Evolutionary conservation across 78 protist genomes (phyloP), one percentile per base, ranked within the genome.

Genomic region (Dictyostelium brefeldianum): DNA sequence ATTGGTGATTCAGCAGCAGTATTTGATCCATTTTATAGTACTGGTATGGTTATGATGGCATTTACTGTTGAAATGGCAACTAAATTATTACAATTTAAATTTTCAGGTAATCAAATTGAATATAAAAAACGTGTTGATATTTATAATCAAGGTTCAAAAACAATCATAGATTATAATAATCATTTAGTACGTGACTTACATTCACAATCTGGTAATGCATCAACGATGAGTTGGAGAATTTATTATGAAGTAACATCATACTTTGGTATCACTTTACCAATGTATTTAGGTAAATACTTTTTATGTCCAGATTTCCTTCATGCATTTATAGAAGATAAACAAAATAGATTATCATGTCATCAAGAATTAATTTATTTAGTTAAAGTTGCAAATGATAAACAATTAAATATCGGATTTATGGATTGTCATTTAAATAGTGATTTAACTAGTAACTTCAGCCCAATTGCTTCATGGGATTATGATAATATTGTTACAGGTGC

Each of bases 41-140:
- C 92, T 47, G 92, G 92, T 48, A 74, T 85, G 83, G 64, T 75
- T 7, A 85, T 85, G 92, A 85, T 85, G 59, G 92, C 92, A 0
- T 6, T 59, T 22, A 83, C 74, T 22, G n/a, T 71, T 20, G 93
- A 87, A 15, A 77, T 83, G 77, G 11, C 47, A 0, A 87, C 93
- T 0, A 84, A 74, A 27, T 11, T 87, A 22, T 50, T 64, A 1
- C 46, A 51, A 17, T 47, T 47, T 10, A 53, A 62, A 43, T 43
- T 87, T 6, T 5, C 65, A 3, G 64, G 64, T 10, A 36, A 77
- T n/a, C 3, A 12, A 22, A 6, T 11, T 6, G 78, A 50, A 15
- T 46, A 67, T 7, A 3, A 6, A 1, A n/a, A 25, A 20, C 51
- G 93, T n/a, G 46, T 46, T 41, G 20, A 41, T 3, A 46, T 64